Percentiles rank a stretch among this genome's conserved stretches.
Conservation (phyloP, 345 rosid species). For the Populus nigra region DNA sequence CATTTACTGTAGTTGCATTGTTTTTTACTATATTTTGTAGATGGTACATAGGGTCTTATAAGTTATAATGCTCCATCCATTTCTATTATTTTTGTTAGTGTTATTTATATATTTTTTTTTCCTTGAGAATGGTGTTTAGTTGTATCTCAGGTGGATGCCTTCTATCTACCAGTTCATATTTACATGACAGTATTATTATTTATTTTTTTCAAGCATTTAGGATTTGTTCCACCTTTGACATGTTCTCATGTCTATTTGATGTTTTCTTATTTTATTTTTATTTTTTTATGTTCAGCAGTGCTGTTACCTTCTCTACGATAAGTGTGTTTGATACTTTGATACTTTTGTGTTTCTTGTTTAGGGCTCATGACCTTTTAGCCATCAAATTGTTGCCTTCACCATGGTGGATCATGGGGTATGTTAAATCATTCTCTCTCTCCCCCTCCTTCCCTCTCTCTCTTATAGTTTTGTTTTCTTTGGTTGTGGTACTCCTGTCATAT, state of each 20-base stretch:
- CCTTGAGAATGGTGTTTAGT: not conserved
- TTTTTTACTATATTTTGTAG: too few species aligned
- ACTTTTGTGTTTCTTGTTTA: not conserved
- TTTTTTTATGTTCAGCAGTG: not conserved
- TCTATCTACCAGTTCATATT: not conserved
- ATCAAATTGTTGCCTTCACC: not conserved
- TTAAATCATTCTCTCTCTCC: not conserved
- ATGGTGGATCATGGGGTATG: not conserved
- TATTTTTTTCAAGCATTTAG: not conserved
- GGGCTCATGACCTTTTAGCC: conserved; percentile 1
- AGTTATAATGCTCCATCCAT: too few species aligned
- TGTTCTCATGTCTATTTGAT: not conserved
- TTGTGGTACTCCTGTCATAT: not conserved
- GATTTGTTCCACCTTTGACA: not conserved
- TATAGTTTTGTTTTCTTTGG: too few species aligned
- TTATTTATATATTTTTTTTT: too few species aligned
- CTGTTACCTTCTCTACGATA: not conserved
- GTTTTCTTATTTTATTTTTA: too few species aligned
- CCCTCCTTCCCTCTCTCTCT: too few species aligned
- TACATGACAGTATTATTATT: not conserved
- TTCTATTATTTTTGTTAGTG: too few species aligned
- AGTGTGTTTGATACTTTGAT: not conserved
- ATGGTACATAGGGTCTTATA: too few species aligned
- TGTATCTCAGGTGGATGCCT: not conserved
- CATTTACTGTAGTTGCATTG: not conserved